Base-by-base conservation (phyloP, 768 basidiomycete species). In the Postia placenta region DNA sequence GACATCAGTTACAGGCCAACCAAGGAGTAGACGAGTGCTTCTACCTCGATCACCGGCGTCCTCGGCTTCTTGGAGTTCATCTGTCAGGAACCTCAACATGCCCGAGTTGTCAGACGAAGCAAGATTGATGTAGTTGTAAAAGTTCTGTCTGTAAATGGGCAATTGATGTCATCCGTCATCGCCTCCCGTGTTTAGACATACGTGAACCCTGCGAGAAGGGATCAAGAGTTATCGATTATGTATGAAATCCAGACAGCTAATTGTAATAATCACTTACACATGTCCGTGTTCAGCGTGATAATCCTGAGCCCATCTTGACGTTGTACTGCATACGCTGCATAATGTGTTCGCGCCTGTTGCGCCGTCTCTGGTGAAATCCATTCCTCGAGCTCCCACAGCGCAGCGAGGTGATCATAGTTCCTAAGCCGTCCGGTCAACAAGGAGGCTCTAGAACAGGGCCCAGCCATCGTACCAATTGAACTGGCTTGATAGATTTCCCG, bases 81-180 rank as follows among this genome's bases (percentile, higher is more conserved):
- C 81, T 3, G 87, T 88, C 53, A 90, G 59, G 67, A 87, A 88
- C 30, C 83, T 73, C 56, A 89, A 68, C 80, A 87, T 85, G 17
- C 86, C 86, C 38, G 83, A 87, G 30, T 70, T 69, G 62, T 90
- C 87, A 11, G 81, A 76, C 20, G 76, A 62, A 22, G 80, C 80
- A 59, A 85, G 72, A 56, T 89, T 85, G 66, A 89, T 81, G 58
- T 83, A 90, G 61, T 84, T 85, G 67, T 87, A 85, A 53, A 75
- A 79, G 60, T 90, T 90, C 14, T 80, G 70, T 42, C 80, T 81
- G 53, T 55, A 7, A n/a, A n/a, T n/a, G n/a, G n/a, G n/a, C n/a
- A n/a, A n/a, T n/a, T n/a, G 30, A 4, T 15, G n/a, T 5, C 3
- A 24, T 24, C 3, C 25, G 5, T 7, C 14, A 26, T 11, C n/a